Evolutionary conservation across 2,329 filamentous ascomycete genomes (phyloP).

Genomic region (Pyrenophora teres): DNA sequence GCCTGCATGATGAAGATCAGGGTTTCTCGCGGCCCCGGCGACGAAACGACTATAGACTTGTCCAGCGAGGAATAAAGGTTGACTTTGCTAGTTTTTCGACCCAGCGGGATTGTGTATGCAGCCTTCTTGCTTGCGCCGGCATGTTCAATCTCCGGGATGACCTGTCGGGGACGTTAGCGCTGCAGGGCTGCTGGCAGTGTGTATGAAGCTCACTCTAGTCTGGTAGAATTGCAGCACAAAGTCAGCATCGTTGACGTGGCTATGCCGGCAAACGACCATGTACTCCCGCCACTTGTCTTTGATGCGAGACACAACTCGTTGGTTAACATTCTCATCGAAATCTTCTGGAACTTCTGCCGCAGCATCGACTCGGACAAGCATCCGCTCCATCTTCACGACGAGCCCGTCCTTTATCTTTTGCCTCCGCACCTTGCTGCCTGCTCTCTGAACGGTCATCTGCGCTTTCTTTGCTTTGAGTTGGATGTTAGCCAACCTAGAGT

Average conservation of each 20-base stretch:
- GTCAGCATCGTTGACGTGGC: conserved; percentile 58
- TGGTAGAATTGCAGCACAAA: conserved; percentile 65
- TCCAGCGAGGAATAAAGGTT: conserved; percentile 70
- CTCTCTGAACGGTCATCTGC: conserved; percentile 45
- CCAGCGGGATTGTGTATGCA: conserved; percentile 62
- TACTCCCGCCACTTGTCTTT: conserved; percentile 70
- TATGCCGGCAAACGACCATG: conserved; percentile 64
- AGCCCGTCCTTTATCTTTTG: conserved; percentile 59
- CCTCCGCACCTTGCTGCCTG: conserved; percentile 45
- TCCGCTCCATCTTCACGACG: conserved; percentile 69
- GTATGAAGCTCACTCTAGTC: conserved; percentile 52
- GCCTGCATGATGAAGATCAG: conserved; percentile 65
- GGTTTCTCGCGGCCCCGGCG: conserved; percentile 58
- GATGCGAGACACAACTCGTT: conserved; percentile 62
- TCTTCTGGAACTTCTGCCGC: conserved; percentile 60
- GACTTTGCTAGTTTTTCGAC: conserved; percentile 58
- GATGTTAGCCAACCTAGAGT: conserved; percentile 45
- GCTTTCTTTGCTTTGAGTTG: conserved; percentile 48
- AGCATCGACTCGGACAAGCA: conserved; percentile 67
- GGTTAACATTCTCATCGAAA: conserved; percentile 67
- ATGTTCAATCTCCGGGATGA: conserved; percentile 64
- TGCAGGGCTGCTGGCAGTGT: not conserved
- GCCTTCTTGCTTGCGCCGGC: conserved; percentile 59
- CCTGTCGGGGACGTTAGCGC: conserved; percentile 31
- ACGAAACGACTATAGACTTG: conserved; percentile 69